phyloP scores from a whole-genome alignment of 768 basidiomycete species.

The Asterophora parasitica region DNA sequence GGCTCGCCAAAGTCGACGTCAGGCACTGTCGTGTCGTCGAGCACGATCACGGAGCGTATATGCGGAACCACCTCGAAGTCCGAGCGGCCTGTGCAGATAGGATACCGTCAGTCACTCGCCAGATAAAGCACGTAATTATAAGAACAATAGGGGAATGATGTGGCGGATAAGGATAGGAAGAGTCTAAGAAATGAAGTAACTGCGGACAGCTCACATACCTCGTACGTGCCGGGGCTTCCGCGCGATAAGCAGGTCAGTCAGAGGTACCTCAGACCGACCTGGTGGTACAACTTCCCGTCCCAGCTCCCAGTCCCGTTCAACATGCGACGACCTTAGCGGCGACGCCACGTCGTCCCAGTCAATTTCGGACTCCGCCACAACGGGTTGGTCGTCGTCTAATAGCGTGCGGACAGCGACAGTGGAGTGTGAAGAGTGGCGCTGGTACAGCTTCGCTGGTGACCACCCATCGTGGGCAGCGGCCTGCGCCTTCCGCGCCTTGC shows the following conservation, averaged over 20 bases:
- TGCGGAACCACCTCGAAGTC: slow-evolving; percentile 57
- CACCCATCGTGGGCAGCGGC: not conserved
- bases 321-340: not conserved
- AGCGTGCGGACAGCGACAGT: not conserved
- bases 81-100: slow-evolving; percentile 26
- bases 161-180: not conserved
- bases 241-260: slow-evolving; percentile 22
- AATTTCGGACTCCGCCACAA: slow-evolving; percentile 12
- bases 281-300: slow-evolving; percentile 16
- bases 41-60: slow-evolving; percentile 50
- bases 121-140: not conserved
- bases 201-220: slow-evolving; percentile 26
- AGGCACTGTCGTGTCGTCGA: slow-evolving; percentile 42
- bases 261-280: slow-evolving; percentile 13
- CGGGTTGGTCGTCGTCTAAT: not conserved
- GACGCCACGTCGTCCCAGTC: slow-evolving; percentile 10
- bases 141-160: not conserved
- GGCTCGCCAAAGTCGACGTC: slow-evolving; percentile 48
- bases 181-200: slow-evolving; percentile 4
- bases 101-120: slow-evolving; percentile 2
- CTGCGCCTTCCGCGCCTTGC: slow-evolving; percentile 29
- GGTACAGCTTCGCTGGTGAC: not conserved
- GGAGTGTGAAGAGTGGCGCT: not conserved
- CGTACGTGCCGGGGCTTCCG: slow-evolving; percentile 37
- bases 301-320: not conserved